Evolutionary conservation across 78 protist genomes (phyloP), one percentile per base, ranked within the genome.

Genomic region (Pelomyxa schiedti): DNA sequence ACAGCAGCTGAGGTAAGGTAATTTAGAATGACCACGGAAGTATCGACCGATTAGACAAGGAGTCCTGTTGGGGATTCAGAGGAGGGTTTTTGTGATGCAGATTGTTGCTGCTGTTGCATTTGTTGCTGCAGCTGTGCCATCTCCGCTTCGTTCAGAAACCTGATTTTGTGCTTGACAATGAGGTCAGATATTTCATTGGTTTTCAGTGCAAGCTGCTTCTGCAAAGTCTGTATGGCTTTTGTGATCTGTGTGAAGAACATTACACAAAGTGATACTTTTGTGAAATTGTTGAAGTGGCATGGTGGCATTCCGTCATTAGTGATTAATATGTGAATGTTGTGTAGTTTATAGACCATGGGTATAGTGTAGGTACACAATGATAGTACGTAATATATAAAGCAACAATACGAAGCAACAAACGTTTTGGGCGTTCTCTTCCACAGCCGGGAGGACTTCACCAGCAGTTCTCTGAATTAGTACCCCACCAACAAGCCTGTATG

Each of bases 371-470:
- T n/a, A n/a, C n/a, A n/a, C n/a, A n/a, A n/a, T n/a, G n/a, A n/a
- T n/a, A n/a, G n/a, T n/a, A n/a, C n/a, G n/a, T n/a, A 47, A 47
- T 47, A 47, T 16, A 16, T 24, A 47, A 24, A 47, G 58, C 16
- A 47, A 47, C 32, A 47, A 47, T 47, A 16, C 16, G 58, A 16
- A 47, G 58, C 58, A 24, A 16, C 16, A 16, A 24, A 47, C 58
- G 32, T 47, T 47, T 16, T 66, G 42, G 42, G 9, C 32, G 69
- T 66, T 66, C 8, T 36, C 69, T 36, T 7, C 8, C 42, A 66
- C 8, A 36, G 69, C 69, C 29, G 69, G 69, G 38, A 66, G 38
- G 69, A 66, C 69, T 8, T 66, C 69, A 35, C 69, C 69, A 6
- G 9, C 69, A 9, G 69, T 66, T 7, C 69, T 30, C 9, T 66